These are phyloP conservation scores for Chaetothyriales sp. DNA, from an alignment of 2,329 filamentous ascomycete species.

Conservation along the genomic window DNA sequence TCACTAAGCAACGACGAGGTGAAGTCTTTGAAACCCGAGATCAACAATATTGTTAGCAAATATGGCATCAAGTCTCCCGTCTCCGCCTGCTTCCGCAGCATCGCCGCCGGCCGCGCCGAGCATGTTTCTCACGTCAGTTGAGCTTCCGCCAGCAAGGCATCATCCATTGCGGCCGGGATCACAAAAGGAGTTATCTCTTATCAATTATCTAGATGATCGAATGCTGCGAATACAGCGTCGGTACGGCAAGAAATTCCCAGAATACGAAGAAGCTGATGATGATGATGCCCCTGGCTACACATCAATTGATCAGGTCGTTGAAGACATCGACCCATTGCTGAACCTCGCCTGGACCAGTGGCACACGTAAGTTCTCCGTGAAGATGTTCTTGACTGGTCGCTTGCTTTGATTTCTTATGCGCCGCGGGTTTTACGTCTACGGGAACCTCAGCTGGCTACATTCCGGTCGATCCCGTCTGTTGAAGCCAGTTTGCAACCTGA, in stretches of 20 bases:
- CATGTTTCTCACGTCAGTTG: conserved; percentile 9
- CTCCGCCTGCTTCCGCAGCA: conserved; percentile 10
- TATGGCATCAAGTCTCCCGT: conserved; percentile 1
- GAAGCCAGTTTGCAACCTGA: conserved; percentile 1
- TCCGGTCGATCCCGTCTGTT: neutral
- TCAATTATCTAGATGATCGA: conserved; percentile 42
- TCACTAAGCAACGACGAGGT: neutral
- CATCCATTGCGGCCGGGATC: conserved; percentile 43
- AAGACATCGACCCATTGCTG: conserved; percentile 59
- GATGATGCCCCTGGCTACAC: conserved; percentile 40
- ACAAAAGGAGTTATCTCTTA: conserved; percentile 44
- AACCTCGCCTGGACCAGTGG: conserved; percentile 77
- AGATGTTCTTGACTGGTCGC: too few species aligned
- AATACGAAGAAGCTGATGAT: conserved; percentile 19
- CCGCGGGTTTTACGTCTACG: neutral
- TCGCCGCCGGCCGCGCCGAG: conserved; percentile 6
- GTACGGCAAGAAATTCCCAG: conserved; percentile 23
- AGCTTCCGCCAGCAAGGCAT: conserved; percentile 39
- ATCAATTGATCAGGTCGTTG: conserved; percentile 55
- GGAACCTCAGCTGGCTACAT: neutral
- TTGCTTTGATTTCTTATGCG: neutral
- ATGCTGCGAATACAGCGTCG: conserved; percentile 39
- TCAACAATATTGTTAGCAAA: neutral
- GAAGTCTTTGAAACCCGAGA: neutral
- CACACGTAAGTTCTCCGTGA: conserved; percentile 50